phyloP scores from a whole-genome alignment of 257 asterid species.

The Cruciata laevipes region DNA sequence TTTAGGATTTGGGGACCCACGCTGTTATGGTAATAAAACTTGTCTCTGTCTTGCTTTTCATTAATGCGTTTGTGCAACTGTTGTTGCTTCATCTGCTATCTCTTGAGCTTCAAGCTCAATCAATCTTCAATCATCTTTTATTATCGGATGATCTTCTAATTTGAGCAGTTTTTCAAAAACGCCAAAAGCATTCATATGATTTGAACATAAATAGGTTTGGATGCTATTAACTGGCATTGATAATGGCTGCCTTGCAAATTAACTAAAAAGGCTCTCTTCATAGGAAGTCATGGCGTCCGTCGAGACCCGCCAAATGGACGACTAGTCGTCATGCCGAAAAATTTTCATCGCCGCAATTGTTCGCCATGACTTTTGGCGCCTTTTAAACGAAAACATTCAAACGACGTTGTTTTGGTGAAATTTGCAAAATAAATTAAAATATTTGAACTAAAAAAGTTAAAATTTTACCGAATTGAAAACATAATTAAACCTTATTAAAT shows the following conservation, averaged over 20 bases:
- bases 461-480: too few species aligned
- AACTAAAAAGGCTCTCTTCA: too few species aligned
- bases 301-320: too few species aligned
- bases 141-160: background rate
- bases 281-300: too few species aligned
- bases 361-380: too few species aligned
- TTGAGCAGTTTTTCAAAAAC: background rate
- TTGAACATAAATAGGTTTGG: background rate
- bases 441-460: too few species aligned
- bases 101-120: conserved; percentile 1
- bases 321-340: too few species aligned
- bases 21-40: background rate
- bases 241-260: background rate
- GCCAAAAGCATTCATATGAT: background rate
- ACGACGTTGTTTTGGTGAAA: too few species aligned
- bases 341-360: too few species aligned
- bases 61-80: background rate
- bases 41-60: background rate
- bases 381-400: too few species aligned
- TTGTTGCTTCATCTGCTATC: background rate
- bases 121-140: background rate
- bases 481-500: too few species aligned
- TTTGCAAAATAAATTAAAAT: too few species aligned
- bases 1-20: background rate
- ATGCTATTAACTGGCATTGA: background rate